Percentiles rank a stretch among this genome's conserved stretches.
These are phyloP conservation scores for Wickerhamiella alocasiicola DNA, from an alignment of 805 yeast genomes.

Conservation along the genomic window DNA sequence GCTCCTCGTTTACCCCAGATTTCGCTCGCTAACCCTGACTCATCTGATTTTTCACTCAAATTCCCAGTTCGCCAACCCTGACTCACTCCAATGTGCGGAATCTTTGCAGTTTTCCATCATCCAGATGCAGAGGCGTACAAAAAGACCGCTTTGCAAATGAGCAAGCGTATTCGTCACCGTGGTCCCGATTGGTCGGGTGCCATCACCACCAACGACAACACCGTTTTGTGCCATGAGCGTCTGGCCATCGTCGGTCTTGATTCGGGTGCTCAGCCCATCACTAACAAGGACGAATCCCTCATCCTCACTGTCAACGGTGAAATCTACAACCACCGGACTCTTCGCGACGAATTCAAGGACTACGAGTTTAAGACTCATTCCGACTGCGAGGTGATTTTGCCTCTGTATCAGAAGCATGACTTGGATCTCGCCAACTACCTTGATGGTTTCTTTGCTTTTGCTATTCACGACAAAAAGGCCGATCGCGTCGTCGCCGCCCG, in stretches of 20 bases:
- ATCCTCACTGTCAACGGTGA: conserved; percentile 91
- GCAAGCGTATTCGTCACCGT: conserved; percentile 91
- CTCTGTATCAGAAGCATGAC: conserved; percentile 76
- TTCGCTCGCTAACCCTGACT: not conserved
- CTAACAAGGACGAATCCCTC: conserved; percentile 60
- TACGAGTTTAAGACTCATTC: conserved; percentile 75
- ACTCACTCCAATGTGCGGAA: conserved; percentile 72
- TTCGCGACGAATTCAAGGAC: conserved; percentile 62
- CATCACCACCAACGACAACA: conserved; percentile 50
- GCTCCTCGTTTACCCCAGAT: not conserved
- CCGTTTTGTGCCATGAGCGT: conserved; percentile 89
- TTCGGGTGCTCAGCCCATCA: conserved; percentile 96
- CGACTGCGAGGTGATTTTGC: conserved; percentile 97
- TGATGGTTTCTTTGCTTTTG: conserved; percentile 98
- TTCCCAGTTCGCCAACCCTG: no score
- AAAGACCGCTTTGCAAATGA: conserved; percentile 73
- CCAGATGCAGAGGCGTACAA: conserved; percentile 71
- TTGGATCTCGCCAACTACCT: conserved; percentile 81
- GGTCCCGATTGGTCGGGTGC: conserved; percentile 99
- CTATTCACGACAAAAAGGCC: conserved; percentile 64
- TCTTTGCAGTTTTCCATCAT: conserved; percentile 82
- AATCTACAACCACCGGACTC: conserved; percentile 87
- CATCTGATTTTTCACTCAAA: not conserved
- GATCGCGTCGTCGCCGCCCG: conserved; percentile 94
- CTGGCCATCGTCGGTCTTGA: conserved; percentile 95